These are phyloP conservation scores for Cucurbitaria berberidis DNA, from an alignment of 2,329 filamentous ascomycete genomes.

Conservation along the genomic window DNA sequence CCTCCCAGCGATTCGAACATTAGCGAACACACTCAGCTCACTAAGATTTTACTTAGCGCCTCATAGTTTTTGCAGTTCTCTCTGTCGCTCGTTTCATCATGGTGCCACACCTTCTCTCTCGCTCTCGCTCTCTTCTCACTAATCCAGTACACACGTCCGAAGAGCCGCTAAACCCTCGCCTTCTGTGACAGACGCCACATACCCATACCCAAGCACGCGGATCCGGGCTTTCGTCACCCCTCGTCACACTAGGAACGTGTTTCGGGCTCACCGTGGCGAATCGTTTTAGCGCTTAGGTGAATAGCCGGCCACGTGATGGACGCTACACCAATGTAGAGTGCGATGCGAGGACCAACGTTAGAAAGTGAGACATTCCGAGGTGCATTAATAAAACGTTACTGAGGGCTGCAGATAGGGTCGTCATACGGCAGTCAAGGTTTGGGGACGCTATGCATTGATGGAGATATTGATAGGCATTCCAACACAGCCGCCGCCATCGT, in stretches of 20 bases:
- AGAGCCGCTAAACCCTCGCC: background rate
- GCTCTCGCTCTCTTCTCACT: background rate
- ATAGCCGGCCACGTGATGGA: constrained; percentile 5
- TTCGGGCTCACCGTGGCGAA: constrained; percentile 12
- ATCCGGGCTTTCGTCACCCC: constrained; percentile 3
- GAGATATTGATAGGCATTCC: background rate
- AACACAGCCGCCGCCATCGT: background rate
- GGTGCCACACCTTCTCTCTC: constrained; percentile 16
- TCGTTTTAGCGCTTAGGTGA: constrained; percentile 10
- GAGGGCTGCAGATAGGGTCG: constrained; percentile 16
- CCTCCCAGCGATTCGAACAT: background rate
- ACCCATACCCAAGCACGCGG: background rate
- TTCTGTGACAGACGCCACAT: constrained; percentile 6
- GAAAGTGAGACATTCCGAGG: constrained; percentile 21
- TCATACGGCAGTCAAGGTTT: background rate
- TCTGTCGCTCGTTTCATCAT: constrained; percentile 8
- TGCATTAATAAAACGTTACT: background rate
- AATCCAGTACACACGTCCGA: background rate
- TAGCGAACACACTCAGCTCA: constrained; percentile 1
- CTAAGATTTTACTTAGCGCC: background rate
- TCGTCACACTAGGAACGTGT: constrained; percentile 10
- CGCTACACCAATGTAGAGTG: background rate
- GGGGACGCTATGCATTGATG: background rate
- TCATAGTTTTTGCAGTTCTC: background rate
- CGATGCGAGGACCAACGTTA: background rate